phyloP scores from a whole-genome alignment of 2,329 filamentous ascomycete species.

The Hypoxylon sp. region DNA sequence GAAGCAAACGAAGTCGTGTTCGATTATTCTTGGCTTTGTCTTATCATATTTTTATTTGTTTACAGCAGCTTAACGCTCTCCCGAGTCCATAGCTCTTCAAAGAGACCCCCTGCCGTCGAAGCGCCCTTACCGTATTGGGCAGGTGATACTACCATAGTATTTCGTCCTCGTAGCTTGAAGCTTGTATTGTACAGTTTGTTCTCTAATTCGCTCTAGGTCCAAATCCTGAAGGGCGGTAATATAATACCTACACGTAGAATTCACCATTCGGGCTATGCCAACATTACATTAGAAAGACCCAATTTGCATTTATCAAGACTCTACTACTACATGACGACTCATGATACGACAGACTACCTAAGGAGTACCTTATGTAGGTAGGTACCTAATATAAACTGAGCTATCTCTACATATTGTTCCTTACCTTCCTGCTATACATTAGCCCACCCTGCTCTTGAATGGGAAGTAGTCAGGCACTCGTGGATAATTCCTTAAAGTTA shows the following conservation, averaged over 20 bases:
- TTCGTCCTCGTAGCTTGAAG: background rate
- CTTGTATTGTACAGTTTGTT: too few species aligned
- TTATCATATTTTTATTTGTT: conserved; percentile 17
- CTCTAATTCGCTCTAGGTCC: too few species aligned
- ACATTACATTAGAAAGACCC: background rate
- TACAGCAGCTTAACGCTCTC: conserved; percentile 5
- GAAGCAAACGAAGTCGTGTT: conserved; percentile 72
- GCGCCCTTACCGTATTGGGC: conserved; percentile 28
- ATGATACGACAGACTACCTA: background rate
- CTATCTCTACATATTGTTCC: background rate
- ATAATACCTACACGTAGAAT: background rate
- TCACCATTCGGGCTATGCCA: background rate
- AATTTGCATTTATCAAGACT: background rate
- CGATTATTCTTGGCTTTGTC: conserved; percentile 15
- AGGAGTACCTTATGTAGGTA: too few species aligned
- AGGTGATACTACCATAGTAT: conserved; percentile 24
- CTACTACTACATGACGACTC: background rate
- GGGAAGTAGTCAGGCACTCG: conserved; percentile 44
- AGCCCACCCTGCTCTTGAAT: conserved; percentile 21
- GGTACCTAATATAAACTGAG: background rate
- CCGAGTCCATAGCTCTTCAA: conserved; percentile 19
- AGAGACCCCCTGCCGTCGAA: conserved; percentile 26
- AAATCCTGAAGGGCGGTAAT: too few species aligned
- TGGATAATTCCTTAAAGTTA: conserved; percentile 8
- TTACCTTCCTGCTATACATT: background rate